Evolutionary conservation across 169 alveolate genomes (phyloP), one percentile per base, ranked within the genome.

Genomic region (Cystoisospora suis): DNA sequence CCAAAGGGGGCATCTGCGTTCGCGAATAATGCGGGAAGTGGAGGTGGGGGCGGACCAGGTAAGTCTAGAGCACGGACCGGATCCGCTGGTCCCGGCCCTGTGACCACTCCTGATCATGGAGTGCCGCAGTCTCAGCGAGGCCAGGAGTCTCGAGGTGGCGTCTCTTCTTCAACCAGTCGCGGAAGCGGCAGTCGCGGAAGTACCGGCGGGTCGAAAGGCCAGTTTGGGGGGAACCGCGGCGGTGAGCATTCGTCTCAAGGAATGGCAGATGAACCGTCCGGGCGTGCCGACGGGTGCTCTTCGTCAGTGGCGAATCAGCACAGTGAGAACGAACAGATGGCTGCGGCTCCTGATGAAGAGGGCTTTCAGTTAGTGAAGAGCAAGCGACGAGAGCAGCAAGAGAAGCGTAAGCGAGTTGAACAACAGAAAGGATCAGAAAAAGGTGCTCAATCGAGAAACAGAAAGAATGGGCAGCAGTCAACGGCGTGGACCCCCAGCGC

Each of bases 301-400:
- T 61, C 86, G n/a, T 56, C 87, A 27, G 72, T 75, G 23, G 88
- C 53, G 0, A 34, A 45, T 3, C 75, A 32, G 15, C 75, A 53
- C 58, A 7, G 44, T 27, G 69, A 65, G 46, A 40, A 45, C 38
- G 86, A 56, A 46, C 75, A 75, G 34, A 49, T 58, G 9, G n/a
- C 15, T 17, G 90, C 90, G 34, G 90, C 47, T 23, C 79, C 29
- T 4, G 90, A 86, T n/a, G 90, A 86, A 29, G 90, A 86, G 12
- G 90, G 90, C 69, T 86, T 86, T 56, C 90, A 86, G 75, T 38
- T 86, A 3, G 90, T 86, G 2, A 42, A 75, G 23, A 86, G 75
- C 69, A 86, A 86, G 29, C 83, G 85, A 17, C 34, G 75, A 20
- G 90, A 86, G 83, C 90, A 86, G 90, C 90, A 86, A 29, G 90